phyloP scores from a whole-genome alignment of 2,329 filamentous ascomycete genomes.

The Colletotrichum musae region DNA sequence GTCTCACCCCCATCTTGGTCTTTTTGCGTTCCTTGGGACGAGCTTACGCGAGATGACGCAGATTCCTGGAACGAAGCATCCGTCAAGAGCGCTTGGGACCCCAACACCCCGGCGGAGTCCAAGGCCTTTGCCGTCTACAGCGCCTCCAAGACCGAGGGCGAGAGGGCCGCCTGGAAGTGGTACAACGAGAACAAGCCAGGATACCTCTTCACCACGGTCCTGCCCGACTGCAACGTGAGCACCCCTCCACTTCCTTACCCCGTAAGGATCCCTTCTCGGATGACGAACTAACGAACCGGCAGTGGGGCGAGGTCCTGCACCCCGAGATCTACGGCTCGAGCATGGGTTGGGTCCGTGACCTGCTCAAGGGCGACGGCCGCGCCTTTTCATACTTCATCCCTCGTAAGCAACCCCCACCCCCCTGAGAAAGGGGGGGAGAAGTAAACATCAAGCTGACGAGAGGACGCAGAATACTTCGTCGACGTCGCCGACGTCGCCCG shows the following conservation, averaged over 20 bases:
- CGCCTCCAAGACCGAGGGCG: slow-evolving; percentile 55
- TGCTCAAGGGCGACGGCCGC: slow-evolving; percentile 26
- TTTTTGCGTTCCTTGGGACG: no score
- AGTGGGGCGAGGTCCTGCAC: slow-evolving; percentile 40
- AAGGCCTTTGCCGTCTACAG: slow-evolving; percentile 49
- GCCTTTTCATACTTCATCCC: slow-evolving; percentile 2
- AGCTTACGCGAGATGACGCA: neutral
- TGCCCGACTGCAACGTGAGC: slow-evolving; percentile 47
- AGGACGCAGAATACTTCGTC: slow-evolving; percentile 57
- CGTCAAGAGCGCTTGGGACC: slow-evolving; percentile 53
- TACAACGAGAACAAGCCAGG: slow-evolving; percentile 50
- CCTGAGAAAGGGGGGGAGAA: neutral
- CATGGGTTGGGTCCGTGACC: slow-evolving; percentile 32
- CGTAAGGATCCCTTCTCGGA: neutral
- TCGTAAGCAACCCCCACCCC: slow-evolving; percentile 2
- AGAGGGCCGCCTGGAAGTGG: slow-evolving; percentile 57
- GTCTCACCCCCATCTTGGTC: neutral
- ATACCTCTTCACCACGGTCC: slow-evolving; percentile 50
- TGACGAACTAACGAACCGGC: neutral
- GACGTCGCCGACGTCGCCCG: slow-evolving; percentile 64
- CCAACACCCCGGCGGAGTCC: slow-evolving; percentile 50
- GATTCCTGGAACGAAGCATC: slow-evolving; percentile 54
- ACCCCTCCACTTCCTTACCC: neutral
- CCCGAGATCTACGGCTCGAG: slow-evolving; percentile 40
- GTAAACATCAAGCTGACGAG: neutral